Evolutionary conservation across 1,284 basidiomycete species (phyloP).

Genomic region (Irpex sp.): DNA sequence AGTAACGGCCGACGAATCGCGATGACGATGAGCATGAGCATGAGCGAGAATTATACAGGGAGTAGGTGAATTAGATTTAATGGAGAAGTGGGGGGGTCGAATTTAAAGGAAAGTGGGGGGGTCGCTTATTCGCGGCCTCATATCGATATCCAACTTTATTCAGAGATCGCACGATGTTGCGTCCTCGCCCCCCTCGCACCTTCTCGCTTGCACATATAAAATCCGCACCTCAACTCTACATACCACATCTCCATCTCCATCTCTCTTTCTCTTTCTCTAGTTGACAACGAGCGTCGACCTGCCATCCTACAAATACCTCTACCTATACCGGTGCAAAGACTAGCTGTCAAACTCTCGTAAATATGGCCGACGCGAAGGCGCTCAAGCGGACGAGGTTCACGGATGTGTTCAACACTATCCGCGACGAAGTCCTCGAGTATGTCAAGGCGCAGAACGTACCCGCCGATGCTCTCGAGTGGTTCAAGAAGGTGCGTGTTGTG

Average conservation of each 20-base stretch:
- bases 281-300: background rate
- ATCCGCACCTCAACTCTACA: background rate
- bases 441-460: slow-evolving; percentile 74
- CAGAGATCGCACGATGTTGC: slow-evolving; percentile 4
- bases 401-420: slow-evolving; percentile 45
- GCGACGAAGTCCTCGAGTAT: slow-evolving; percentile 60
- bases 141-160: background rate
- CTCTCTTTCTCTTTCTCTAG: slow-evolving; percentile 1
- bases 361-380: slow-evolving; percentile 31
- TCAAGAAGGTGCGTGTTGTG: slow-evolving; percentile 51
- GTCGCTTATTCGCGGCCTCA: slow-evolving; percentile 2
- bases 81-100: background rate
- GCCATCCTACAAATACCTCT: background rate
- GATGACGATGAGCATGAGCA: background rate
- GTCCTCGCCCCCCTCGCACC: background rate
- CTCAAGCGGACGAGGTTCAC: slow-evolving; percentile 51
- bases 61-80: background rate
- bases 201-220: background rate
- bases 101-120: slow-evolving; percentile 5
- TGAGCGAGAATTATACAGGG: too few species aligned
- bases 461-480: slow-evolving; percentile 82
- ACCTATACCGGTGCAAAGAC: background rate
- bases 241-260: too few species aligned
- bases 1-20: background rate
- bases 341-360: background rate